Evolutionary conservation across 768 basidiomycete genomes (phyloP), one percentile per base, ranked within the genome.

Genomic region (Tubosaeta sp.): DNA sequence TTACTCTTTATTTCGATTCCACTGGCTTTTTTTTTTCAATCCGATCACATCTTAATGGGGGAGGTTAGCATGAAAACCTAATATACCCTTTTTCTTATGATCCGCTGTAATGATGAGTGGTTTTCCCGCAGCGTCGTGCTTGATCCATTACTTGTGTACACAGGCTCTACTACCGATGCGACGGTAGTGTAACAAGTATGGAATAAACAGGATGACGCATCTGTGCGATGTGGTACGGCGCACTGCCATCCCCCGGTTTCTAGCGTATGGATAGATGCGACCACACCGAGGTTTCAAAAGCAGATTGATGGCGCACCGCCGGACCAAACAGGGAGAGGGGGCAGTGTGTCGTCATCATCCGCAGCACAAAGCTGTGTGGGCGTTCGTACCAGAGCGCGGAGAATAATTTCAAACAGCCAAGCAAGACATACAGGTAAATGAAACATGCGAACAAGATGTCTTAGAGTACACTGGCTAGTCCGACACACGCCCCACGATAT

Each of bases 401-500:
- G 35, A 46, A 46, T 25, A n/a, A n/a, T 22, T 34, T 35, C 9
- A 34, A 34, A 46, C 33, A 46, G 19, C 45, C 14, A 34, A 22
- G 31, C 43, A 44, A 8, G 27, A 44, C n/a, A 29, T 43, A 43
- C 25, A 13, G 11, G 22, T 25, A 46, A 22, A 35, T 11, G 34
- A 35, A 25, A 46, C 33, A 46, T 6, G 10, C 25, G 33, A 3
- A 19, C 46, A 35, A 16, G 29, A 27, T 8, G 14, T 26, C 19
- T 14, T 22, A 42, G 17, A 26, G 22, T 4, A 26, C 22, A 27
- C 29, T 12, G 80, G 80, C 51, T 79, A 65, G 59, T 86, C 84
- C 11, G 72, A 61, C 22, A 95, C 86, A 46, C 76, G 79, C 4
- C 92, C 91, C 11, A 95, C 85, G 51, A 97, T 75, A 62, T 88